These are phyloP conservation scores for Aspergillus pseudoterreus DNA, from an alignment of 2,329 filamentous ascomycete genomes.

Conservation along the genomic window DNA sequence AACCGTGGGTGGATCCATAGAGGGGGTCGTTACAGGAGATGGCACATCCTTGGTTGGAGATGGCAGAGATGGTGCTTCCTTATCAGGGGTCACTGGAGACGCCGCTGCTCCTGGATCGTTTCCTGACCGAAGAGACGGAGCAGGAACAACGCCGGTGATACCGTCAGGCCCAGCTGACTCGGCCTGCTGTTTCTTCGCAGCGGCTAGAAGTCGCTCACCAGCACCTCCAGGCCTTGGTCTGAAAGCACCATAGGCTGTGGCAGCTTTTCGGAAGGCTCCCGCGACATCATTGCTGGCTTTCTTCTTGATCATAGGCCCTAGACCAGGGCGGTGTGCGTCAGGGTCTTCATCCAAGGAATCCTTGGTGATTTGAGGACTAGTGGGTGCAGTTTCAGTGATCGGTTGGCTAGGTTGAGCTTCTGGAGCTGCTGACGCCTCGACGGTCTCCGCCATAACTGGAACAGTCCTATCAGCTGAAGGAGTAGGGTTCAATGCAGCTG, in stretches of 20 bases:
- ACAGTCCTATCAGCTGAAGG: constrained; percentile 12
- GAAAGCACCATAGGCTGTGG: constrained; percentile 67
- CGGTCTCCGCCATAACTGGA: constrained; percentile 5
- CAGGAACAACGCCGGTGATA: constrained; percentile 82
- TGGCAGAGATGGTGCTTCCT: constrained; percentile 22
- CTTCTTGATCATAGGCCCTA: constrained; percentile 87
- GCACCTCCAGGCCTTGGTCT: constrained; percentile 86
- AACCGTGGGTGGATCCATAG: constrained; percentile 31
- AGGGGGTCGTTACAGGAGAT: constrained; percentile 9
- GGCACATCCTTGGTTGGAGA: constrained; percentile 12
- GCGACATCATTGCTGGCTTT: constrained; percentile 71
- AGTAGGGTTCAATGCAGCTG: constrained; percentile 19
- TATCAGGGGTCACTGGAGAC: constrained; percentile 27
- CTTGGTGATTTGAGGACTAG: constrained; percentile 12
- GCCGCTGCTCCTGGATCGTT: constrained; percentile 36
- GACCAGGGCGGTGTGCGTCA: constrained; percentile 63
- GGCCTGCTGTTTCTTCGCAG: constrained; percentile 51
- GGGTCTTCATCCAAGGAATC: constrained; percentile 45
- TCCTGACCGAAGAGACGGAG: constrained; percentile 54
- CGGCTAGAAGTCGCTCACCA: constrained; percentile 69
- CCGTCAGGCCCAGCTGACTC: constrained; percentile 73
- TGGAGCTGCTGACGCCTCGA: constrained; percentile 6
- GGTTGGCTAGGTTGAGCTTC: constrained; percentile 8
- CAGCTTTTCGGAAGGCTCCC: constrained; percentile 74
- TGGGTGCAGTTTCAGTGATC: constrained; percentile 6